Evolutionary conservation across 2,329 filamentous ascomycete genomes (phyloP).

Genomic region (Macrophomina pseudophaseolina): DNA sequence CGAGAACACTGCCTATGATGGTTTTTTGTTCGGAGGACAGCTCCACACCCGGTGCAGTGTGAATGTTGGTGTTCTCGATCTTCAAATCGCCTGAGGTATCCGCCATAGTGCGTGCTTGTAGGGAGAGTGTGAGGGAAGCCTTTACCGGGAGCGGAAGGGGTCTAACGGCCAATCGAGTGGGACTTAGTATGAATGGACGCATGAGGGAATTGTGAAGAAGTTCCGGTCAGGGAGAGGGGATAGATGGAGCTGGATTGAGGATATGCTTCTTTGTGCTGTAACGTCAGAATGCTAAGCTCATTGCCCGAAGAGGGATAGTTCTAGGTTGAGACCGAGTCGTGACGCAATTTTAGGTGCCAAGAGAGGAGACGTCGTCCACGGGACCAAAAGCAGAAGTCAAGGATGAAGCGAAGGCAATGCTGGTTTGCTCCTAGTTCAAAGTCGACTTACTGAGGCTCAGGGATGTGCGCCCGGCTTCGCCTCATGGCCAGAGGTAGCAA

Average conservation of each 20-base stretch:
- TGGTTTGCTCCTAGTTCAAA: background rate
- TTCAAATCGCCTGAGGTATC: conserved; percentile 40
- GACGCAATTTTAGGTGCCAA: conserved; percentile 14
- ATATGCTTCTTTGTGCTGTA: conserved; percentile 2
- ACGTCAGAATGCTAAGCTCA: conserved; percentile 3
- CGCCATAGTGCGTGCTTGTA: conserved; percentile 38
- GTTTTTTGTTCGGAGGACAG: conserved; percentile 59
- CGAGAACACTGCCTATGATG: conserved; percentile 63
- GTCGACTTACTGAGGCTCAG: background rate
- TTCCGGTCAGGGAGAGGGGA: background rate
- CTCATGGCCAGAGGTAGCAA: conserved; percentile 83
- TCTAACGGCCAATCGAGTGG: background rate
- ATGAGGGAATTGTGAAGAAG: background rate
- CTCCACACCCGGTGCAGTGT: conserved; percentile 56
- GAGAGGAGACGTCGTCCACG: background rate
- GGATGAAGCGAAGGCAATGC: background rate
- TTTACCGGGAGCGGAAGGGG: background rate
- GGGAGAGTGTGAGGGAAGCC: background rate
- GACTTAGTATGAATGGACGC: background rate
- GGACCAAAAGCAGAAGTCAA: background rate
- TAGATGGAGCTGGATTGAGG: background rate
- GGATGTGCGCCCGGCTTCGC: conserved; percentile 29
- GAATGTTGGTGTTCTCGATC: conserved; percentile 62
- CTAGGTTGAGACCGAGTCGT: conserved; percentile 19
- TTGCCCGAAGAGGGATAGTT: conserved; percentile 15